phyloP scores from a whole-genome alignment of 495 filamentous ascomycete genomes.

The Penicillium tannophilum region DNA sequence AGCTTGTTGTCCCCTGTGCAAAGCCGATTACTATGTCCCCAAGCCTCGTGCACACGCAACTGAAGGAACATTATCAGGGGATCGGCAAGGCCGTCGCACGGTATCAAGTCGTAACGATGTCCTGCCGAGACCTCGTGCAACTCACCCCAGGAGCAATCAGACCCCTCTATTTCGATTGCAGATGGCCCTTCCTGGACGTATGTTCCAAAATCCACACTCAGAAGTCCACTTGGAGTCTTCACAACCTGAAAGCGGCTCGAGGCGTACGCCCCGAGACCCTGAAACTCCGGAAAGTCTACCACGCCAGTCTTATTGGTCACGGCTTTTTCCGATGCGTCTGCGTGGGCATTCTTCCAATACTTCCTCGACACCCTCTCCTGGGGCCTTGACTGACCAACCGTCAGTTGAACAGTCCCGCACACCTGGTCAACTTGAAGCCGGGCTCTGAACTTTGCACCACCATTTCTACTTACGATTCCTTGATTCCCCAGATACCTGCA shows the following conservation, averaged over 20 bases:
- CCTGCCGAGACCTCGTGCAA: constrained; percentile 23
- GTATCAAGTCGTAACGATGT: constrained; percentile 14
- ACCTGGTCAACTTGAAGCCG: constrained; percentile 39
- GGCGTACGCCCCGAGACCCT: not conserved
- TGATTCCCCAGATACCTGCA: constrained; percentile 14
- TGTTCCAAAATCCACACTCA: constrained; percentile 18
- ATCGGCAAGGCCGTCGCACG: constrained; percentile 23
- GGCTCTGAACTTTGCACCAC: constrained; percentile 11
- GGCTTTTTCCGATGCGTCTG: constrained; percentile 25
- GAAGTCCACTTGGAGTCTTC: constrained; percentile 5
- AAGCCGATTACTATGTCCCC: constrained; percentile 92
- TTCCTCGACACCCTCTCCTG: not conserved
- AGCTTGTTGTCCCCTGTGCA: constrained; percentile 96
- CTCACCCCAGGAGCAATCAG: constrained; percentile 15
- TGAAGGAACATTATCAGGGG: constrained; percentile 15
- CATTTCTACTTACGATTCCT: constrained; percentile 8
- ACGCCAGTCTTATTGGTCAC: constrained; percentile 18
- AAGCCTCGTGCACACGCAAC: constrained; percentile 62
- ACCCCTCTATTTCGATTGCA: constrained; percentile 17
- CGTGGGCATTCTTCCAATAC: constrained; percentile 11
- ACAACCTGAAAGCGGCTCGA: not conserved
- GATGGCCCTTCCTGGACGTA: constrained; percentile 18
- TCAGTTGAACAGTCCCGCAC: constrained; percentile 21
- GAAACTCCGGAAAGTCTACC: not conserved
- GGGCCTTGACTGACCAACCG: not conserved